Percentiles rank a stretch among this genome's conserved stretches.
Evolutionary conservation across 2,329 filamentous ascomycete genomes (phyloP).

Genomic region (Stemphylium vesicarium): DNA sequence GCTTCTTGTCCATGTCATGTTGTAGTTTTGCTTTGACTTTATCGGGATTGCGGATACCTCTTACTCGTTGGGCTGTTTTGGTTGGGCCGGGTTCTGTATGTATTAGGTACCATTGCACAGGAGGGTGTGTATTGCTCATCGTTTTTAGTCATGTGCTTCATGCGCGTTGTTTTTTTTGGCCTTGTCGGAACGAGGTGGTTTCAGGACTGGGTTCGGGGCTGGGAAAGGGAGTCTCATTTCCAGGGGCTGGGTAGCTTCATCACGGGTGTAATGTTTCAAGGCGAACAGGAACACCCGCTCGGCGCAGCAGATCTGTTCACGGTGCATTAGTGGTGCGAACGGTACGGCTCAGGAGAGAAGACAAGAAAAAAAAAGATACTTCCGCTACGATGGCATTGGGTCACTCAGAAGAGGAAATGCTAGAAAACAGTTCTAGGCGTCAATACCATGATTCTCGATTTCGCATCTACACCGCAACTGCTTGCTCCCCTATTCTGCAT

Average conservation of each 20-base stretch:
- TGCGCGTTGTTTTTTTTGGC: slow-evolving; percentile 5
- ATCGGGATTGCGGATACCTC: slow-evolving; percentile 41
- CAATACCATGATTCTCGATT: slow-evolving; percentile 2
- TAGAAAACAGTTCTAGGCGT: background rate
- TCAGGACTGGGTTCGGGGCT: background rate
- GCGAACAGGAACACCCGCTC: background rate
- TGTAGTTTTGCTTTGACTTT: slow-evolving; percentile 9
- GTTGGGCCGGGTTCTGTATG: slow-evolving; percentile 16
- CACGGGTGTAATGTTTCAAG: slow-evolving; percentile 16
- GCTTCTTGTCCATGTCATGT: slow-evolving; percentile 7
- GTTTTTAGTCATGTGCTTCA: slow-evolving; percentile 10
- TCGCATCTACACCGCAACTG: background rate
- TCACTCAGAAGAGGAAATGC: background rate
- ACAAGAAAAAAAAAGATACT: background rate
- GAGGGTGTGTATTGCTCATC: slow-evolving; percentile 1
- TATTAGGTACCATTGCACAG: slow-evolving; percentile 28
- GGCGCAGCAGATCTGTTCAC: background rate
- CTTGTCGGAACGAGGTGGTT: background rate
- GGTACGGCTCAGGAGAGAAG: background rate
- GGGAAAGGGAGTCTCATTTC: background rate
- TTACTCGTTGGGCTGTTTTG: slow-evolving; percentile 27
- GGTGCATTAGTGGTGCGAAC: background rate
- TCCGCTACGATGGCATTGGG: background rate
- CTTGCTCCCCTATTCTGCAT: background rate
- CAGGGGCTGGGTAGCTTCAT: slow-evolving; percentile 4